Evolutionary conservation across 371 early-diverging fungal species (phyloP), one percentile per base, ranked within the genome.

Genomic region (Rhizomucor pusillus): DNA sequence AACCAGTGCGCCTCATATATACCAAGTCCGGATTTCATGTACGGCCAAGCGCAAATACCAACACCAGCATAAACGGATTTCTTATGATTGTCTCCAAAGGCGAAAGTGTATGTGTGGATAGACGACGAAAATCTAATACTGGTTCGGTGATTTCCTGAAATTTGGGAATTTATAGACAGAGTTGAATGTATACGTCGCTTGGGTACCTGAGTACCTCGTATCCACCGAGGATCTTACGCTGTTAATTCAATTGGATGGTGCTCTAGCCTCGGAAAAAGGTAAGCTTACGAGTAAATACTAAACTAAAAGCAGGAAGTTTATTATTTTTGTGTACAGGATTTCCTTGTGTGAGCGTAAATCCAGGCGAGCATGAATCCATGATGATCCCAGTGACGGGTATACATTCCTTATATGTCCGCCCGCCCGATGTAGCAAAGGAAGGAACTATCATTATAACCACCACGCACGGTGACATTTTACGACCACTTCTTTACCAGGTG

Each of bases 191-290:
- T 22, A 47, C 3, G 34, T 71, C 18, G 65, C 65, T 14, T 76
- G 76, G 76, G 67, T 73, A 13, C 76, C 76, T 1, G 68, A 76
- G 57, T 56, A 76, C 34, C 50, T 70, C 7, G 56, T 76, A 12
- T 66, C 67, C 1, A 50, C 66, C 1, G 33, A 54, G 18, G 77
- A 77, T 36, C 49, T 66, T 23, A 35, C 45, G 2, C 39, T 43
- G 12, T 66, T 77, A 45, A 46, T 63, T 10, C 37, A 50, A 2
- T 47, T 77, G 20, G 73, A 77, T 52, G 73, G 73, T 16, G 36
- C 44, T 1, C 11, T 70, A 13, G 63, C 73, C 13, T 62, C 68
- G 3, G 69, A 70, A n/a, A 53, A 63, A 51, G 60, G 53, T 59
- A 41, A 23, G 3, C n/a, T n/a, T n/a, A n/a, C n/a, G n/a, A n/a